Conservation (phyloP, 805 yeast species). For the Alloascoidea hylecoeti region DNA sequence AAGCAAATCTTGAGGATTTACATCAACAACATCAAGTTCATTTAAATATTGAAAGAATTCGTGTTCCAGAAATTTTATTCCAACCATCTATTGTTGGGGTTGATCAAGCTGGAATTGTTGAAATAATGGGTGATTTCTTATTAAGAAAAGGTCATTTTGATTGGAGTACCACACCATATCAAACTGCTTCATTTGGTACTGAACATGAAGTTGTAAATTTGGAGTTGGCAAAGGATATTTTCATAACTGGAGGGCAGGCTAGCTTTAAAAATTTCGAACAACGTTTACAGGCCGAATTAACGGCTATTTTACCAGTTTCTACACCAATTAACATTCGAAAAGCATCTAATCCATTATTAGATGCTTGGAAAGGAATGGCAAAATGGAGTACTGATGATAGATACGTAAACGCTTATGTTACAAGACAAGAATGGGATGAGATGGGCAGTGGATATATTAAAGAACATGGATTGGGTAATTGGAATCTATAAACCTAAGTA, state of each 20-base stretch:
- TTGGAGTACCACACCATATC: constrained; percentile 17
- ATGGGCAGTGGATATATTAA: constrained; percentile 81
- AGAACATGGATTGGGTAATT: constrained; percentile 74
- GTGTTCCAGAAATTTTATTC: constrained; percentile 85
- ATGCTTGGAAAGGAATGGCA: constrained; percentile 94
- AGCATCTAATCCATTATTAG: constrained; percentile 58
- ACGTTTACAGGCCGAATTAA: constrained; percentile 59
- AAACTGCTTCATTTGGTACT: constrained; percentile 31
- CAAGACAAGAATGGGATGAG: constrained; percentile 71
- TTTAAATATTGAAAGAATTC: constrained; percentile 77
- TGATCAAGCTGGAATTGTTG: constrained; percentile 91
- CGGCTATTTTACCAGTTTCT: constrained; percentile 55
- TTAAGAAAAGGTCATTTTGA: too few species aligned
- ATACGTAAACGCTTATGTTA: constrained; percentile 32
- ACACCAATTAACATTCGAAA: constrained; percentile 42
- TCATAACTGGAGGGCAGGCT: constrained; percentile 80
- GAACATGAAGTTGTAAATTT: constrained; percentile 40
- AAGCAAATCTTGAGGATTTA: constrained; percentile 67
- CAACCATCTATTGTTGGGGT: constrained; percentile 91
- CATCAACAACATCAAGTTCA: constrained; percentile 86
- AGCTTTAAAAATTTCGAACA: constrained; percentile 47
- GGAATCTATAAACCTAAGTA: too few species aligned
- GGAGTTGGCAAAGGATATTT: constrained; percentile 41
- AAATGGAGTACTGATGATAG: constrained; percentile 47
- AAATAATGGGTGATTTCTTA: constrained; percentile 55